Evolutionary conservation across 768 basidiomycete species (phyloP).

Genomic region (Kwoniella sp.): DNA sequence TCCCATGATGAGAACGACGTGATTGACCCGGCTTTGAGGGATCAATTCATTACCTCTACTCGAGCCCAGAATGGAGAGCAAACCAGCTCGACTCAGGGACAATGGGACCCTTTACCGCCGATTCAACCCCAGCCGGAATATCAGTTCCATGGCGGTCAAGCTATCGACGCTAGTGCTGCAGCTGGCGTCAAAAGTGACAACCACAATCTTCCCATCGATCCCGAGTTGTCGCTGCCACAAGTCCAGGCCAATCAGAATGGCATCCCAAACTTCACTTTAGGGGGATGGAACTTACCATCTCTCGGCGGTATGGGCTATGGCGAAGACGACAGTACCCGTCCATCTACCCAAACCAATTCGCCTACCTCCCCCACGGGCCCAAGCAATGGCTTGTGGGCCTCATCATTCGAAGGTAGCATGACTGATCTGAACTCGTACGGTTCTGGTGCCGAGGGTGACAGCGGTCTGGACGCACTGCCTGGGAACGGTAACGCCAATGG

Average conservation of each 20-base stretch:
- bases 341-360: constrained; percentile 13
- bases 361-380: constrained; percentile 7
- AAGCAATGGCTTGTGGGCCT: constrained; percentile 2
- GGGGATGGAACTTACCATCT: not conserved
- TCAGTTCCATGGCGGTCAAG: not conserved
- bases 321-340: constrained; percentile 8
- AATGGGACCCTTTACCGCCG: not conserved
- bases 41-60: not conserved
- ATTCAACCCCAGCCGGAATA: not conserved
- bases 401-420: constrained; percentile 11
- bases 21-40: not conserved
- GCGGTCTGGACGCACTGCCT: constrained; percentile 7
- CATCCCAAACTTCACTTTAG: not conserved
- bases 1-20: not conserved
- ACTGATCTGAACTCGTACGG: constrained; percentile 11
- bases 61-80: not conserved
- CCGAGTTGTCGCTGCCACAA: not conserved
- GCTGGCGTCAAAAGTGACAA: not conserved
- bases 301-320: not conserved
- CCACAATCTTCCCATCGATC: not conserved
- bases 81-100: not conserved
- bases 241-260: not conserved
- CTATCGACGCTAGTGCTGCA: not conserved
- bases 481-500: not conserved
- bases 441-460: constrained; percentile 23